These are phyloP conservation scores for Colletotrichum somersetense DNA, from an alignment of 2,329 filamentous ascomycete genomes.

Conservation along the genomic window DNA sequence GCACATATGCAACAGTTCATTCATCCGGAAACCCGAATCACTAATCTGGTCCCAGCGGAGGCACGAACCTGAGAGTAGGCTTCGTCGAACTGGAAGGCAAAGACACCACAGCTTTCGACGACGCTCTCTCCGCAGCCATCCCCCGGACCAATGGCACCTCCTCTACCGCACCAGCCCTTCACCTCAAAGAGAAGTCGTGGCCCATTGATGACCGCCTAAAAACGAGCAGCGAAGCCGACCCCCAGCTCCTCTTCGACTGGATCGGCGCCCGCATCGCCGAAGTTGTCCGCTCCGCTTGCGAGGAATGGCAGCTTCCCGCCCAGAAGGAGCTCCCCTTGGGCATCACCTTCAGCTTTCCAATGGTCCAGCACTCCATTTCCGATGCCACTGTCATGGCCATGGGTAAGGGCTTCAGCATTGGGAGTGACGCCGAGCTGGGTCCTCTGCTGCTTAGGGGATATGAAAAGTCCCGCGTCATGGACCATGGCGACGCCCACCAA, in stretches of 20 bases:
- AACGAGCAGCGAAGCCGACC: conserved; percentile 68
- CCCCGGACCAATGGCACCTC: conserved; percentile 38
- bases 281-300: conserved; percentile 72
- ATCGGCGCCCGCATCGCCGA: conserved; percentile 82
- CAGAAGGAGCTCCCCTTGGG: conserved; percentile 70
- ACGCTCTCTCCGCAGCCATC: conserved; percentile 16
- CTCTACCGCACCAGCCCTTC: conserved; percentile 59
- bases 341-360: conserved; percentile 79
- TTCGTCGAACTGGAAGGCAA: conserved; percentile 71
- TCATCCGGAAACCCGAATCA: background rate
- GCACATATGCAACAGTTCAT: background rate
- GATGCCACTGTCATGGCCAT: conserved; percentile 75
- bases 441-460: conserved; percentile 71
- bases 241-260: conserved; percentile 83
- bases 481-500: conserved; percentile 22
- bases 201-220: conserved; percentile 80
- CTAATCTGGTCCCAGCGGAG: conserved; percentile 63
- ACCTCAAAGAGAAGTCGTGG: conserved; percentile 78
- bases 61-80: conserved; percentile 76
- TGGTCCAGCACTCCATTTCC: conserved; percentile 72
- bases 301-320: conserved; percentile 55
- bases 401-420: conserved; percentile 78
- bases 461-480: conserved; percentile 56
- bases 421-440: conserved; percentile 70
- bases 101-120: conserved; percentile 39